phyloP scores from a whole-genome alignment of 257 asterid genomes.

The Solanum paucissectum region DNA sequence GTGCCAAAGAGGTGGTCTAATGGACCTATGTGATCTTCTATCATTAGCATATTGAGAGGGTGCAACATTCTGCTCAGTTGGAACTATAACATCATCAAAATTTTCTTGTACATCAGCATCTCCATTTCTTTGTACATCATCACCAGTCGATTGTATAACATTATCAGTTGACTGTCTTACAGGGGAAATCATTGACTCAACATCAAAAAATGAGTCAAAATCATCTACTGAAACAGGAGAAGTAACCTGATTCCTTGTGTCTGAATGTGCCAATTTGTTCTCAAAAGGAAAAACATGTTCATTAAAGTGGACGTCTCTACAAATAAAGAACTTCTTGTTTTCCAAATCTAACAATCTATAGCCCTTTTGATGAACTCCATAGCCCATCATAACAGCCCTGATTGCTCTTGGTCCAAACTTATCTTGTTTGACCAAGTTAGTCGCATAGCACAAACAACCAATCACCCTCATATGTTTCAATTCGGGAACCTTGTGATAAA shows the following conservation, averaged over 20 bases:
- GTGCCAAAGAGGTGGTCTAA: neutral
- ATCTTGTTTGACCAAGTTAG: neutral
- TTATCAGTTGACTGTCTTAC: too few relatives aligned
- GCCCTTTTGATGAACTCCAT: neutral
- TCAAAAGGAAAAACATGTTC: too few relatives aligned
- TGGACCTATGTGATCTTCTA: neutral
- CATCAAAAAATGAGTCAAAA: neutral
- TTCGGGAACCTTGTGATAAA: too few relatives aligned
- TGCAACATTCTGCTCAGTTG: neutral
- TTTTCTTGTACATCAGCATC: neutral
- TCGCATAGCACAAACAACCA: neutral
- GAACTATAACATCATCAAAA: too few relatives aligned
- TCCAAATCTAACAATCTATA: neutral
- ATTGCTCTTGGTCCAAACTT: neutral
- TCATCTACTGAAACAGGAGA: neutral
- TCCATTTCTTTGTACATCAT: too few relatives aligned
- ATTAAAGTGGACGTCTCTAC: neutral
- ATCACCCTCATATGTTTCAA: neutral
- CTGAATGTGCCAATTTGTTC: neutral
- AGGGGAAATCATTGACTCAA: too few relatives aligned
- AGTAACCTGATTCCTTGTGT: neutral
- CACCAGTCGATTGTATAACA: too few relatives aligned
- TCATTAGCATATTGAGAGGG: neutral
- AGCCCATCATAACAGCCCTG: neutral
- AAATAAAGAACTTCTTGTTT: too few relatives aligned